phyloP scores from a whole-genome alignment of 148 eudicot genomes.

The Chenopodium suecicum region DNA sequence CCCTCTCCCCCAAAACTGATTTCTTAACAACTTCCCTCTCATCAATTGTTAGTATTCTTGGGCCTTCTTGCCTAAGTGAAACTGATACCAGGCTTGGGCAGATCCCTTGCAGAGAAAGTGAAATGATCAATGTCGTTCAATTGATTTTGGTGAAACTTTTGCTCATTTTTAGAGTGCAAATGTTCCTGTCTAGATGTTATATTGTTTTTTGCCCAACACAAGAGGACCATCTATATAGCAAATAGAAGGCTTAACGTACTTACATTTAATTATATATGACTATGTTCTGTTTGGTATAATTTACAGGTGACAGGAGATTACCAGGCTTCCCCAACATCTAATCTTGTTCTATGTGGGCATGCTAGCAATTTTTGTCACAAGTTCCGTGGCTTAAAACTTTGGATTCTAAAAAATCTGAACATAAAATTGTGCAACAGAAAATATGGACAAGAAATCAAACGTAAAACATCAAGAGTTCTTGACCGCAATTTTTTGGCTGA shows the following conservation, averaged over 20 bases:
- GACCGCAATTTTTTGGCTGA: slow-evolving; percentile 12
- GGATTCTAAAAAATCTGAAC: slow-evolving; percentile 20
- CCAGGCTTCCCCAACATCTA: slow-evolving; percentile 16
- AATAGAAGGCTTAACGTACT: not conserved
- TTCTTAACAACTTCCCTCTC: too few relatives aligned
- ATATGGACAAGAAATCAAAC: slow-evolving; percentile 22
- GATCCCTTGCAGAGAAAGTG: not conserved
- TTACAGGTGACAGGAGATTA: slow-evolving; percentile 12
- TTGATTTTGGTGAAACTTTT: not conserved
- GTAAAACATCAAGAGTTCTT: slow-evolving; percentile 18
- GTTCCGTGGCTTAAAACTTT: slow-evolving; percentile 24
- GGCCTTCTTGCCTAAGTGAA: too few relatives aligned
- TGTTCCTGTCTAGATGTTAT: too few relatives aligned
- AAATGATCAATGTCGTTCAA: not conserved
- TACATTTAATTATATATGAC: not conserved
- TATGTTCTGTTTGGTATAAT: slow-evolving; percentile 5
- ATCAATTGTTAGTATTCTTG: too few relatives aligned
- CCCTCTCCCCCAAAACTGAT: too few relatives aligned
- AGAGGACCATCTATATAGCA: not conserved
- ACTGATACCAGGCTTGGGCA: too few relatives aligned
- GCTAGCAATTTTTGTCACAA: slow-evolving; percentile 18
- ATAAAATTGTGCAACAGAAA: slow-evolving; percentile 16
- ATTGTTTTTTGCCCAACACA: not conserved
- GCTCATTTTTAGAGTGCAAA: not conserved
- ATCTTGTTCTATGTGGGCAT: slow-evolving; percentile 17